Base-by-base conservation (phyloP, 2,329 filamentous ascomycete genomes). In the Fusarium chlamydosporum region DNA sequence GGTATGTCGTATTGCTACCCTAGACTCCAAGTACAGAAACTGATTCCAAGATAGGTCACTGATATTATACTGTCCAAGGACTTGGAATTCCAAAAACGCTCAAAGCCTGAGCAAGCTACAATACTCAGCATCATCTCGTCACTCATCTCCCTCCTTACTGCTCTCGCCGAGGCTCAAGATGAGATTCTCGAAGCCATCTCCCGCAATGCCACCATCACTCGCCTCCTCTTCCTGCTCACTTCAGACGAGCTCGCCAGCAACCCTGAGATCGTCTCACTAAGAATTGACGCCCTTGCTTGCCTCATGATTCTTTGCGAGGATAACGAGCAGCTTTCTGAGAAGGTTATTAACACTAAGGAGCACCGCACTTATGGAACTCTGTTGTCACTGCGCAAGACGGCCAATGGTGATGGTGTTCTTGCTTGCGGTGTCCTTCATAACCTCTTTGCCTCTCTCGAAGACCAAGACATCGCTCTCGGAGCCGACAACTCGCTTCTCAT, bases 351-450 rank as follows among this genome's bases (percentile, higher is more conserved):
- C n/a, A 82, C 86, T 60, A 79, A 81, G 43, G 77, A 81, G 52
- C 78, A 79, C 20, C 78, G 77, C 23, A 84, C 82, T 72, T 85
- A 88, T 62, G 81, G 84, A 16, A 76, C 81, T 6, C 79, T 91
- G 29, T 73, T 83, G 31, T 74, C 80, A 20, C 77, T 89, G 45
- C 84, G 83, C 61, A 80, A 83, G 20, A 76, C 80, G n/a, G 79
- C 79, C 34, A 84, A 79, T 31, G 78, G 83, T 18, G 83, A 82
- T 58, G 84, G 84, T 2, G 83, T 89, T 34, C 78, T 89, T 10
- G 83, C 88, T 9, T 90, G 88, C 51, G 86, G 86, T 15, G 81
- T 89, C 23, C 81, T 91, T 13, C 89, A 91, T 75, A 90, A 90
- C 65, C 77, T 91, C 35, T 90, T 88, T 73, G 77, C 83, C 8